Percentiles rank a stretch among this genome's conserved stretches.
Evolutionary conservation across 2,329 filamentous ascomycete species (phyloP).

Genomic region (Talaromyces amestolkiae): DNA sequence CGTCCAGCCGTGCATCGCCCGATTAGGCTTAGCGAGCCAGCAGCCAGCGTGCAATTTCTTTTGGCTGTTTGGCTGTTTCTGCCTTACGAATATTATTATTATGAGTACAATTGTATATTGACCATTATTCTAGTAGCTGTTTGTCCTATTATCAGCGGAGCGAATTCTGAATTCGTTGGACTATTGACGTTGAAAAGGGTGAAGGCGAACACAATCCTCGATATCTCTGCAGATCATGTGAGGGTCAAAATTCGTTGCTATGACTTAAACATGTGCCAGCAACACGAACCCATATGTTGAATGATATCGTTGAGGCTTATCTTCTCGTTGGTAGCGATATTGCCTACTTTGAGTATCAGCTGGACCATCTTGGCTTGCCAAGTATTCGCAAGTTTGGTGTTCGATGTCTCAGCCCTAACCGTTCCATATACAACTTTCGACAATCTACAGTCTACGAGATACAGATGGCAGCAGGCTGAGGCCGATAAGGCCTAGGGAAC

Average conservation of each 20-base stretch:
- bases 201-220: neutral
- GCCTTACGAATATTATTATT: neutral
- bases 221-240: conserved; percentile 11
- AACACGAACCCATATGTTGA: neutral
- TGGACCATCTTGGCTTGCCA: neutral
- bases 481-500: neutral
- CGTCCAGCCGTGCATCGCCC: neutral
- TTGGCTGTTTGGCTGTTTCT: neutral
- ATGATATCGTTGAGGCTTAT: neutral
- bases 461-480: neutral
- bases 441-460: neutral
- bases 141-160: neutral
- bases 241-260: conserved; percentile 6
- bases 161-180: neutral
- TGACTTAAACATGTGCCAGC: conserved; percentile 4
- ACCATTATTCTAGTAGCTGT: neutral
- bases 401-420: neutral
- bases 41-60: neutral
- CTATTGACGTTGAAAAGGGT: neutral
- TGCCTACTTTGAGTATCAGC: neutral
- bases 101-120: neutral
- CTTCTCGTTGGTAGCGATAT: neutral
- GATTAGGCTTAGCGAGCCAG: conserved; percentile 15
- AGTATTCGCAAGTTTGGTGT: neutral
- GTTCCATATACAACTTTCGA: neutral